Base-by-base conservation (phyloP, 2,329 filamentous ascomycete species). In the Fusarium duplospermum region DNA sequence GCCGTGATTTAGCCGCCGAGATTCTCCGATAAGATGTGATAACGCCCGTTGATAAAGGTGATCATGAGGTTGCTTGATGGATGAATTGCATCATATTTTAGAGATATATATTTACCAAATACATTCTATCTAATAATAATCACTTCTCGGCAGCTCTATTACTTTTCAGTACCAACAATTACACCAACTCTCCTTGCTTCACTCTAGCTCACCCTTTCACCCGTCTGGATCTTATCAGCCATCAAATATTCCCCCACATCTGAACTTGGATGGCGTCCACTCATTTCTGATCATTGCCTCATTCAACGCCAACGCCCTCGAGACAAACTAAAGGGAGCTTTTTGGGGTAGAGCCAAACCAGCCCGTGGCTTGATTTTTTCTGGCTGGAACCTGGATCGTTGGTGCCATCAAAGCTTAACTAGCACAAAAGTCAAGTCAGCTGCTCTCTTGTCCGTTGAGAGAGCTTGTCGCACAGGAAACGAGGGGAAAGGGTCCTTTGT, bases 1-100 rank as follows among this genome's bases (percentile, higher is more conserved):
- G 54, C 75, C 75, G 75, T 27, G n/a, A 27, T 73, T 77, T 75
- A 77, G 27, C 75, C 75, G 75, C 18, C 13, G 6, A 47, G n/a
- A 22, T 42, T n/a, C 31, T 35, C 36, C 64, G 75, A 77, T 72
- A 77, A 75, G 66, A 57, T 52, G 24, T 52, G 47, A 52, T 52
- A 29, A 29, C 24, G 6, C 7, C 14, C 10, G 22, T n/a, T n/a
- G 24, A 52, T n/a, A 16, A 52, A 29, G 47, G 22, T 47, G 13
- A 50, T 52, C 47, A 52, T 52, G 16, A 52, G 47, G 3, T 52
- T n/a, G 42, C 42, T 24, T 47, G 22, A 7, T 52, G 3, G 16
- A 29, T 29, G 47, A 52, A 52, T 29, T 47, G 42, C 42, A 47
- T 18, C 22, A 52, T 52, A 29, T 7, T 52, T 11, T 29, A 52